These are phyloP conservation scores for Brachypodium distachyon DNA, from an alignment of 202 grass and related monocot genomes.

Conservation along the genomic window DNA sequence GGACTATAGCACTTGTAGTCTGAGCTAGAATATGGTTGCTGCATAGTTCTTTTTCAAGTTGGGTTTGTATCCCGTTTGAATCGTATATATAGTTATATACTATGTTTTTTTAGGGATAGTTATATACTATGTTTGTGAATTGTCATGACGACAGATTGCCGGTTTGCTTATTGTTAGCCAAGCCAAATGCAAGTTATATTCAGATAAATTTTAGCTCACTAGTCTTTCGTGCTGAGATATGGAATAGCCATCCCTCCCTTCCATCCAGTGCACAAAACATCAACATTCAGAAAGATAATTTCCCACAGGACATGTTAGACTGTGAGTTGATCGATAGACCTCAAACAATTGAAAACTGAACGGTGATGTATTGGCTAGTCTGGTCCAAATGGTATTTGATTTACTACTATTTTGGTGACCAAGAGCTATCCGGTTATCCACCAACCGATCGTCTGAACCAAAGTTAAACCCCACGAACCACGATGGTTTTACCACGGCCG, in stretches of 20 bases:
- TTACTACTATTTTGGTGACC: not conserved
- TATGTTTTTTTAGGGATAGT: not conserved
- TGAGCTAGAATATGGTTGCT: not conserved
- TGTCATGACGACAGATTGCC: not conserved
- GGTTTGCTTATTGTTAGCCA: not conserved
- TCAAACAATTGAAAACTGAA: not conserved
- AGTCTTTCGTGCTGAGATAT: not conserved
- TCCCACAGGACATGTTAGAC: not conserved
- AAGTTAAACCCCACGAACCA: not conserved
- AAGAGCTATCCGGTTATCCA: not conserved
- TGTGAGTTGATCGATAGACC: not conserved
- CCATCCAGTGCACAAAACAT: not conserved
- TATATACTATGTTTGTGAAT: not conserved
- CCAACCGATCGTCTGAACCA: not conserved
- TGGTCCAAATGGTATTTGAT: not conserved
- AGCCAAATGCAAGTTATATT: not conserved
- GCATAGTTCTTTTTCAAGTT: not conserved
- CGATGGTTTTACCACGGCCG: not conserved
- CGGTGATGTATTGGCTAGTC: not conserved
- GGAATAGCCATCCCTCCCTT: not conserved
- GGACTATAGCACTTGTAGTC: not conserved
- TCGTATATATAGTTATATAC: not conserved
- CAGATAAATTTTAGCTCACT: not conserved
- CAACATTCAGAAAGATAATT: not conserved
- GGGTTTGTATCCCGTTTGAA: not conserved